A percentile compares a stretch with the other conserved stretches of the same genome.
phyloP scores from a whole-genome alignment of 2,329 filamentous ascomycete genomes.

The Calonectria pseudoreteaudii region DNA sequence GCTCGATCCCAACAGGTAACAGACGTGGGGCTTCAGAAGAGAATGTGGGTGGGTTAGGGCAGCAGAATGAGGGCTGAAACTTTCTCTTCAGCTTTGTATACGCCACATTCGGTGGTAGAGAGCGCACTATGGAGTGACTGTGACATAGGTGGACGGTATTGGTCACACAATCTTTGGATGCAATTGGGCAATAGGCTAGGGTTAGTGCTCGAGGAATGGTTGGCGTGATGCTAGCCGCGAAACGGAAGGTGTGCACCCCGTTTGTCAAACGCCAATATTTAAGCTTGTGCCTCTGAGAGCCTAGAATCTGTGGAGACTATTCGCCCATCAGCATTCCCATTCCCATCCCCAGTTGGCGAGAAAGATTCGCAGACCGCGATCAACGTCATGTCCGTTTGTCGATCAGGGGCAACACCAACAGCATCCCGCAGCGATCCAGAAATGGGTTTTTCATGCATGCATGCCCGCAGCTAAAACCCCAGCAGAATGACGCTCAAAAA shows the following conservation, averaged over 20 bases:
- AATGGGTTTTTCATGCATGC: too few relatives aligned
- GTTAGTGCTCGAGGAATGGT: neutral
- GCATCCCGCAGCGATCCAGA: too few relatives aligned
- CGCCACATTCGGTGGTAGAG: neutral
- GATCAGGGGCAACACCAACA: too few relatives aligned
- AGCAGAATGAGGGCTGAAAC: neutral
- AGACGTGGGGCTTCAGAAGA: neutral
- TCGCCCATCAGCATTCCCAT: neutral
- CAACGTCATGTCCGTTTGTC: neutral
- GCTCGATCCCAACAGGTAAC: neutral
- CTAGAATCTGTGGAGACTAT: neutral
- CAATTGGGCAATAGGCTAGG: neutral
- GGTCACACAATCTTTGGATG: neutral
- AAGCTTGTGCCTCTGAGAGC: neutral
- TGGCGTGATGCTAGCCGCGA: neutral
- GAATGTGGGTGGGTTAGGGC: neutral
- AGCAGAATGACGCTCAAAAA: too few relatives aligned
- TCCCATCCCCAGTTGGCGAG: neutral
- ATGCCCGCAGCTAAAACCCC: too few relatives aligned
- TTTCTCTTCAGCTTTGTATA: neutral
- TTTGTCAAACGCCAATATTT: neutral
- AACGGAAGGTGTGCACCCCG: neutral
- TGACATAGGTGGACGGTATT: neutral
- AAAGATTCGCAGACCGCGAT: neutral
- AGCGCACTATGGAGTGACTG: neutral